phyloP scores from a whole-genome alignment of 805 yeast species.

The Yarrowia keelungensis region DNA sequence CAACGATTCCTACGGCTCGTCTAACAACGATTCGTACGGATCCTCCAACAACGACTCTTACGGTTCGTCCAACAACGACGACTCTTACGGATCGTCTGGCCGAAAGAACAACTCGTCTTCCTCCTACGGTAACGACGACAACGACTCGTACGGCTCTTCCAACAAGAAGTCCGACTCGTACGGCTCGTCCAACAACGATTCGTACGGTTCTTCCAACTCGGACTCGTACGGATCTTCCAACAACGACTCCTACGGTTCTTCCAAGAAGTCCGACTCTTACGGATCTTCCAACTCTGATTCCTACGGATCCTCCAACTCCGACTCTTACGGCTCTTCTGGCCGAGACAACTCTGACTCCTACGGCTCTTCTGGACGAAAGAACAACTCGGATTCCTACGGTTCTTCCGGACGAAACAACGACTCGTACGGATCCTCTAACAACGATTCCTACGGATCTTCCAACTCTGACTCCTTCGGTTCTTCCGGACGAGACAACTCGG shows the following conservation, averaged over 20 bases:
- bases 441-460: slow-evolving; percentile 37
- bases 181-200: slow-evolving; percentile 35
- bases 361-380: slow-evolving; percentile 36
- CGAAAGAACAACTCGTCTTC: slow-evolving; percentile 4
- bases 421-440: slow-evolving; percentile 39
- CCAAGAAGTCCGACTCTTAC: not conserved
- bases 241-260: no score
- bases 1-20: slow-evolving; percentile 2
- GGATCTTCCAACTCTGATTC: not conserved
- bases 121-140: not conserved
- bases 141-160: slow-evolving; percentile 21
- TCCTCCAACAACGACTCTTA: not conserved
- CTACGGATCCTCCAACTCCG: no score
- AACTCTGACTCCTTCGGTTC: slow-evolving; percentile 30
- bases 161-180: slow-evolving; percentile 30
- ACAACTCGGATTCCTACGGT: slow-evolving; percentile 38
- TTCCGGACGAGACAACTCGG: slow-evolving; percentile 3
- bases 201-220: slow-evolving; percentile 38
- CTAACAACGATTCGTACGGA: slow-evolving; percentile 5
- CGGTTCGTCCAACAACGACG: slow-evolving; percentile 1
- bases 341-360: slow-evolving; percentile 5
- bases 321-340: slow-evolving; percentile 5
- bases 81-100: not conserved
- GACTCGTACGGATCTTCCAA: slow-evolving; percentile 33
- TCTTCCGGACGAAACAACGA: slow-evolving; percentile 24